Conservation (phyloP, 139 green algal species). For the Volvox reticuliferus region DNA sequence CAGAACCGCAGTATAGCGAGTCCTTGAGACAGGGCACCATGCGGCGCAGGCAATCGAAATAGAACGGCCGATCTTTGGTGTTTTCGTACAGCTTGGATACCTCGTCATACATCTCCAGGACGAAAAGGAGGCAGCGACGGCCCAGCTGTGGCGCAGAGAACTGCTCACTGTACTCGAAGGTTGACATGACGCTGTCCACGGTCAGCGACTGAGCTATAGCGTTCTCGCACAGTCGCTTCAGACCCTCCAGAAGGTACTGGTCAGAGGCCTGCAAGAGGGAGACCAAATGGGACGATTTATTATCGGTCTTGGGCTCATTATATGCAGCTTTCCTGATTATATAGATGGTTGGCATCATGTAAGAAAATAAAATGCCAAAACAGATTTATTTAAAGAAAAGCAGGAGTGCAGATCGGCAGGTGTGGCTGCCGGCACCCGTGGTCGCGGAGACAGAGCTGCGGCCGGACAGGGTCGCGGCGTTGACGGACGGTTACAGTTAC, state of each 20-base stretch:
- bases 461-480: too few species aligned
- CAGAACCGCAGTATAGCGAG: slow-evolving; percentile 25
- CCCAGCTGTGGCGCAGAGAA: slow-evolving; percentile 87
- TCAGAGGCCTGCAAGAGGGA: slow-evolving; percentile 77
- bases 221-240: slow-evolving; percentile 95
- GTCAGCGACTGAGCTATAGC: slow-evolving; percentile 82
- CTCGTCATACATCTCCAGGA: slow-evolving; percentile 85
- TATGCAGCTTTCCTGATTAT: too few species aligned
- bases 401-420: too few species aligned
- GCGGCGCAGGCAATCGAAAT: slow-evolving; percentile 44
- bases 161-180: slow-evolving; percentile 88
- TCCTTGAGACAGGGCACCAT: slow-evolving; percentile 51
- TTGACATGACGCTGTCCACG: slow-evolving; percentile 83
- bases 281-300: background rate
- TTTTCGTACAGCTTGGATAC: slow-evolving; percentile 59
- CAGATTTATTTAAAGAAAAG: too few species aligned
- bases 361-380: too few species aligned
- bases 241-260: slow-evolving; percentile 96
- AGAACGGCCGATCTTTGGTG: slow-evolving; percentile 34
- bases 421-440: too few species aligned
- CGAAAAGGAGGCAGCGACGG: slow-evolving; percentile 89
- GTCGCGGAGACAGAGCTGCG: too few species aligned
- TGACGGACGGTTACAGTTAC: background rate
- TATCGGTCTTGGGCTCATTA: too few species aligned
- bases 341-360: too few species aligned